These are phyloP conservation scores for Cyclotella baltica DNA, from an alignment of 108 stramenopile genomes.

Conservation along the genomic window DNA sequence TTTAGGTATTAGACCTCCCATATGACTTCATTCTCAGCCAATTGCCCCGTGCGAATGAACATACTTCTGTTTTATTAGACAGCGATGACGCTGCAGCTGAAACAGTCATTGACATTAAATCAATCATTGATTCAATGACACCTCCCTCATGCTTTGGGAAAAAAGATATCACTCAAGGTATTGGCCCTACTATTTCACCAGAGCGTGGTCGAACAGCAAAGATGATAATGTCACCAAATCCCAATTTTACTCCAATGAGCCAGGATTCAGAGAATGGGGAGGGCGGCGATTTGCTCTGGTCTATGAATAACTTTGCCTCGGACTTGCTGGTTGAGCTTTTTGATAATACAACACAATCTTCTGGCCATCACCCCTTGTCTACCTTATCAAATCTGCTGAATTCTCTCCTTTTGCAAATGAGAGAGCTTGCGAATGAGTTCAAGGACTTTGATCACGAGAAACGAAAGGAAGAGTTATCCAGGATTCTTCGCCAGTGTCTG, in stretches of 20 bases:
- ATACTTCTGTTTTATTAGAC: constrained; percentile 35
- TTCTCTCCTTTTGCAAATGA: constrained; percentile 39
- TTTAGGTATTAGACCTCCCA: constrained; percentile 78
- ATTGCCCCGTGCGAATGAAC: constrained; percentile 56
- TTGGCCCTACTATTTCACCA: constrained; percentile 3
- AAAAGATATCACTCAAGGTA: not conserved
- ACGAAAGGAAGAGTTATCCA: constrained; percentile 28
- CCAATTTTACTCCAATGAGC: constrained; percentile 34
- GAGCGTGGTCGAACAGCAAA: not conserved
- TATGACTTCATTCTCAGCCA: constrained; percentile 75
- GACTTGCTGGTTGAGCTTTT: constrained; percentile 37
- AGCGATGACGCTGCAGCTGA: constrained; percentile 51
- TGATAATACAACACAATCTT: constrained; percentile 14
- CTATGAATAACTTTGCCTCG: constrained; percentile 44
- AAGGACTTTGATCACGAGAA: not conserved
- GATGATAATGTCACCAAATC: constrained; percentile 35
- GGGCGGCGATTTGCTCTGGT: constrained; percentile 42
- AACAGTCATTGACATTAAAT: constrained; percentile 67
- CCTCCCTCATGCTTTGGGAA: constrained; percentile 78
- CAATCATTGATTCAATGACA: constrained; percentile 72
- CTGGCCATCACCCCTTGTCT: constrained; percentile 18
- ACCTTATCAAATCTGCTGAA: constrained; percentile 29
- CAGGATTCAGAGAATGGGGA: not conserved
- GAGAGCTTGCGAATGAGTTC: constrained; percentile 13
- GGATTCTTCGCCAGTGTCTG: constrained; percentile 48